Base-by-base conservation (phyloP, 306 rosid species). In the Prunus dulcis region DNA sequence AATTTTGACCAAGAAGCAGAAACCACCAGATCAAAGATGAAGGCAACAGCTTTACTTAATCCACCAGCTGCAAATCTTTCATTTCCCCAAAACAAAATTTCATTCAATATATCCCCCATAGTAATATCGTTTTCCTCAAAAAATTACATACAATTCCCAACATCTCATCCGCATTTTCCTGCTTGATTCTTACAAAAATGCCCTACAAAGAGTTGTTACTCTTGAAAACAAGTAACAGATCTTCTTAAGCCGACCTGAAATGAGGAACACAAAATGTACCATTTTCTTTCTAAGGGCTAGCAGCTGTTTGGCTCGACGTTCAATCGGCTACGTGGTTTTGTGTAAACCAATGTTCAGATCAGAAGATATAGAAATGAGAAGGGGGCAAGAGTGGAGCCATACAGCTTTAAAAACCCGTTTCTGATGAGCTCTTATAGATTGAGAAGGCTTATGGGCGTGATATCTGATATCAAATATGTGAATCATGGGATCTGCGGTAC, bases 351-450 rank as follows among this genome's bases (percentile, higher is more conserved):
- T 79, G 83, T 89, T 84, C 70, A 96, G 84, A 83, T 96, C 99
- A 51, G 99, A 96, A 41, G 99, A 96, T 88, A 92, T 92, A 67
- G 99, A 96, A 67, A 96, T 66, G 41, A 96, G 89, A 73, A 92
- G 90, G 2, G 98, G 97, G 71, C 82, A 6, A 34, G 99, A 92
- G 55, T 83, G 83, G 72, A 92, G 99, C 97, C 97, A 92, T 72
- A 86, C 77, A n/a, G 99, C 98, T 85, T 84, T 88, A 86, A 96
- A 91, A 41, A 96, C 98, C 8, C 99, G 96, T 87, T 96, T 96
- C 72, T 91, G 91, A 78, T 96, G 99, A 63, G 97, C 99, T 45
- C 77, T 87, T 32, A 92, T 83, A 5, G 98, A 92, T 74, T 96
- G 97, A 15, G 97, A 87, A 68, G 99, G 99, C 88, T 60, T 87